Base-by-base conservation (phyloP, 495 filamentous ascomycete species). In the Pseudotulostoma volvatum region DNA sequence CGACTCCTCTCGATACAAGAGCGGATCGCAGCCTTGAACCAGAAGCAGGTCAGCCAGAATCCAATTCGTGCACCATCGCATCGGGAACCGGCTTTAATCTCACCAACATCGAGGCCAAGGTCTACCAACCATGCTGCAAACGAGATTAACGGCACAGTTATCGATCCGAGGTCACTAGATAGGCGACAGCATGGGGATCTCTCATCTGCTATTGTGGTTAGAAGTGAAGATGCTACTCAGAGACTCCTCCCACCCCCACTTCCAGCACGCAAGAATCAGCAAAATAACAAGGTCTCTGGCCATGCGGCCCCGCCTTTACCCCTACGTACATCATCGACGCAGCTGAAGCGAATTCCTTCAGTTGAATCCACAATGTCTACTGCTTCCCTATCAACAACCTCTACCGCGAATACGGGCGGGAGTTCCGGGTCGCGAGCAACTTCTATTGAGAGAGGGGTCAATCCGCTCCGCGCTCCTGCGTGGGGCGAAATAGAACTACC, bases 1-100 rank as follows among this genome's bases (percentile, higher is more conserved):
- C 63, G 62, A 43, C 48, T 63, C 15, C 48, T 57, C 20, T 74
- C 73, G 3, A 72, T 79, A 39, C 63, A 69, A 47, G 57, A 66
- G 34, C 70, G 74, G 35, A 77, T 79, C 41, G 70, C 70, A 33
- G 62, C 68, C 16, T 52, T 79, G 33, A 76, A 77, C 44, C 59
- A 70, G 38, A 60, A 67, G 25, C 65, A 79, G 42, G 54, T 73
- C 33, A 66, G 69, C 18, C 56, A 60, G 14, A 50, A 51, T 13
- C 52, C 59, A 18, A 52, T 55, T 30, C 52, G 36, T 9, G 42
- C 47, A 23, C 37, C 34, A 34, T 38, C 46, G 25, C 34, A 5
- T 11, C 46, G 42, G 21, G 48, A 20, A 38, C 55, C 36, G 55
- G 23, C 34, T n/a, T 18, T 32, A 7, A n/a, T 9, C 21, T 13